Evolutionary conservation across 2,329 filamentous ascomycete genomes (phyloP).

Genomic region (Cytospora schulzeri): DNA sequence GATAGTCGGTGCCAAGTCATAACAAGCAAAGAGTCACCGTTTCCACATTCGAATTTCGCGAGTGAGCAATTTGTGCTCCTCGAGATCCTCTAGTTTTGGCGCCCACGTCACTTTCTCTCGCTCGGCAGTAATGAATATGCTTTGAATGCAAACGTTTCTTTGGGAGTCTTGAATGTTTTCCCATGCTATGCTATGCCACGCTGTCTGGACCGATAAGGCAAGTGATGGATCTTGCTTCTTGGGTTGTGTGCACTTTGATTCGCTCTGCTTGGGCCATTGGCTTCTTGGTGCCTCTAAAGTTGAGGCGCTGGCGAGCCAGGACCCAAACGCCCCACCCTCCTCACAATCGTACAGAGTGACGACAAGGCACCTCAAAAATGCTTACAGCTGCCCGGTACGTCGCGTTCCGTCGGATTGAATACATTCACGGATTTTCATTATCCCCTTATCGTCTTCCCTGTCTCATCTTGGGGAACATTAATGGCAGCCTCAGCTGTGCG

Average conservation of each 20-base stretch:
- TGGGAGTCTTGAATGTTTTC: neutral
- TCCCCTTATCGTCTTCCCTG: slow-evolving; percentile 34
- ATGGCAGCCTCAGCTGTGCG: slow-evolving; percentile 73
- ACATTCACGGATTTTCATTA: neutral
- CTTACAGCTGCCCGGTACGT: neutral
- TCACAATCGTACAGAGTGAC: neutral
- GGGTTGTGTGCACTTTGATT: neutral
- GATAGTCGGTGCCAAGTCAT: neutral
- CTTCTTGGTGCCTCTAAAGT: neutral
- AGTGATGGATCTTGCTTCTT: neutral
- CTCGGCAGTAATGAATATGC: neutral
- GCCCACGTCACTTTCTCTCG: neutral
- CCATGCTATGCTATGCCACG: slow-evolving; percentile 1
- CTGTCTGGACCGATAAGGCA: neutral
- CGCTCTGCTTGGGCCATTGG: neutral
- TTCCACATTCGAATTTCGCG: neutral
- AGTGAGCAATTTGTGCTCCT: neutral
- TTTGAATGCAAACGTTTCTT: neutral
- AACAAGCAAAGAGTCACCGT: neutral
- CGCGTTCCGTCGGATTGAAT: neutral
- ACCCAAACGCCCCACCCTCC: slow-evolving; percentile 1
- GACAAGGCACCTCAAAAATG: neutral
- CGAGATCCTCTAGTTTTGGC: neutral
- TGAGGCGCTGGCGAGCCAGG: neutral
- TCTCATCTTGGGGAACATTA: slow-evolving; percentile 74